phyloP scores from a whole-genome alignment of 495 filamentous ascomycete genomes.

The Penicillium cinerascens region DNA sequence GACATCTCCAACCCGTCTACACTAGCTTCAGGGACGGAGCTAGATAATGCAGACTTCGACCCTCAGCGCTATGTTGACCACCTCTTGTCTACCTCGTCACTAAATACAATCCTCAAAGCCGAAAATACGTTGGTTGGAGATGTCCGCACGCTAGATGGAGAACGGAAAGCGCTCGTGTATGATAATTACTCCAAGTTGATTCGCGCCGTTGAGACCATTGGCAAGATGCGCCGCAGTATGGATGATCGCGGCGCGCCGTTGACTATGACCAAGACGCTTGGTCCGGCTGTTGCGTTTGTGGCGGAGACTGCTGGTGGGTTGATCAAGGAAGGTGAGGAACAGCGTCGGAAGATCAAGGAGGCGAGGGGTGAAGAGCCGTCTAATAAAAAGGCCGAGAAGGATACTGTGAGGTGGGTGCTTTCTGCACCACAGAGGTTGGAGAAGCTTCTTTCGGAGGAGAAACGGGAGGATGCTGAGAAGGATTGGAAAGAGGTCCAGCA shows the following conservation, averaged over 20 bases:
- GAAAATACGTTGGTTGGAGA: constrained; percentile 60
- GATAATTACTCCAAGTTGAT: constrained; percentile 98
- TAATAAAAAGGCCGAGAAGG: constrained; percentile 51
- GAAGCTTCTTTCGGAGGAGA: constrained; percentile 47
- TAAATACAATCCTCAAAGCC: constrained; percentile 60
- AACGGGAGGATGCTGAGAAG: constrained; percentile 51
- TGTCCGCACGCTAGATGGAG: constrained; percentile 85
- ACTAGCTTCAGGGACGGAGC: constrained; percentile 39
- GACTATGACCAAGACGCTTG: constrained; percentile 60
- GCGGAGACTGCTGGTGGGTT: constrained; percentile 71
- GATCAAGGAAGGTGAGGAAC: constrained; percentile 51
- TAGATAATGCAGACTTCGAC: constrained; percentile 47
- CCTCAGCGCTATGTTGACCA: constrained; percentile 44
- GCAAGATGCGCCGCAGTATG: constrained; percentile 57
- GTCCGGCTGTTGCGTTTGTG: constrained; percentile 74
- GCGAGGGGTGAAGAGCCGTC: constrained; percentile 31
- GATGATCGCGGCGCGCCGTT: constrained; percentile 44
- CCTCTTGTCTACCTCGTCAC: constrained; percentile 51
- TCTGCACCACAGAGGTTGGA: constrained; percentile 51
- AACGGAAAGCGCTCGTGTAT: constrained; percentile 94
- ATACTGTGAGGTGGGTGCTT: constrained; percentile 71
- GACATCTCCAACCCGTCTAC: constrained; percentile 31
- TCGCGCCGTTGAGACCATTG: constrained; percentile 89
- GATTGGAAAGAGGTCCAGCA: constrained; percentile 54
- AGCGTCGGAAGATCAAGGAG: constrained; percentile 32